These are phyloP conservation scores for Dichotomocladium elegans DNA, from an alignment of 371 early-diverging fungal genomes.

Conservation along the genomic window DNA sequence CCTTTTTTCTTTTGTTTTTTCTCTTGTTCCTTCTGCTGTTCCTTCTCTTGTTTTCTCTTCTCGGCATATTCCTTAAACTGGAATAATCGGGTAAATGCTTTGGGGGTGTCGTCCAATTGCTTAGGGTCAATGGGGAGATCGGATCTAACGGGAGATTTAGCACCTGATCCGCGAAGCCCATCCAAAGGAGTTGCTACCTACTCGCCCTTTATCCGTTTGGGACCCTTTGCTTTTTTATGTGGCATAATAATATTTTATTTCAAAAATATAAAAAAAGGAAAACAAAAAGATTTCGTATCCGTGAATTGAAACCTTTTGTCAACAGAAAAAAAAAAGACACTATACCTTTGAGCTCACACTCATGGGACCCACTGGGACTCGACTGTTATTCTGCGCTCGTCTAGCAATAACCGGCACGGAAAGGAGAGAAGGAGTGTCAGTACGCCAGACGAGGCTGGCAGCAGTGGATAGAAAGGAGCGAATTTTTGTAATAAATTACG, in stretches of 20 bases:
- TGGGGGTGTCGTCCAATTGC: constrained; percentile 30
- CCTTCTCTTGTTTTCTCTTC: constrained; percentile 33
- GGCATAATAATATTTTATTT: background rate
- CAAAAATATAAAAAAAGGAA: no score
- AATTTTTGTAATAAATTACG: no score
- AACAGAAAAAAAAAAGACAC: no score
- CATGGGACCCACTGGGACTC: no score
- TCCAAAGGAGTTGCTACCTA: background rate
- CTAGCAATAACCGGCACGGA: no score
- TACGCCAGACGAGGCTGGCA: no score
- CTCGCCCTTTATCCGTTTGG: background rate
- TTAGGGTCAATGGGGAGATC: constrained; percentile 14
- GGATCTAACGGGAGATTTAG: background rate
- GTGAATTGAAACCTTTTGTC: no score
- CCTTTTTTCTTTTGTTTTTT: constrained; percentile 6
- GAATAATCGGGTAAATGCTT: constrained; percentile 37
- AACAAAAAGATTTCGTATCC: no score
- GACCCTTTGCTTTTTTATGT: background rate
- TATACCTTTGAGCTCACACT: no score
- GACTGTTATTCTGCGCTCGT: no score
- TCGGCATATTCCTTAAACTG: constrained; percentile 28
- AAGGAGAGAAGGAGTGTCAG: no score
- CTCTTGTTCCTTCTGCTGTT: constrained; percentile 19
- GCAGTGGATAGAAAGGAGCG: no score
- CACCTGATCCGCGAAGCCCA: background rate